Base-by-base conservation (phyloP, 2,329 filamentous ascomycete species). In the Trichoderma sp. region DNA sequence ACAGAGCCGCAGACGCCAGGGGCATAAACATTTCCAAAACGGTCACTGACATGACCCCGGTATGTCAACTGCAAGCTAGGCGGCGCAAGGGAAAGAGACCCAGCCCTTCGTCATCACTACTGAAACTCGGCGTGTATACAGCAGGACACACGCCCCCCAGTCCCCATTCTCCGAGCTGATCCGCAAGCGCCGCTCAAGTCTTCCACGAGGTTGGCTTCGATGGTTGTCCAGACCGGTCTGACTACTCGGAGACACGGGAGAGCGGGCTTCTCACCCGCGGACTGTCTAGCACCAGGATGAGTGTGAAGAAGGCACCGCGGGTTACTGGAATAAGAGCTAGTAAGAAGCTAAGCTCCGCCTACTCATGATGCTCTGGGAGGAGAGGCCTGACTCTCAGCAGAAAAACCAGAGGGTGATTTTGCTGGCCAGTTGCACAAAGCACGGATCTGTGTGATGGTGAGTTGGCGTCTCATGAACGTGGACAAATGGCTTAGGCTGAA, bases 231-330 rank as follows among this genome's bases (percentile, higher is more conserved):
- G 47, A 63, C 58, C 51, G 26, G 50, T 57, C 59, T 66, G 64
- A 47, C 64, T 62, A 41, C 15, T 47, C 58, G 58, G 59, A 63
- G 51, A 66, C 50, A 44, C 64, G 64, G 64, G 64, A 39, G 34
- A 63, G 50, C 64, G 51, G 64, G 59, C 34, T 57, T 47, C 34
- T 52, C 50, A 50, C 45, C 59, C 59, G 44, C 41, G 41, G 39
- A 55, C 30, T 60, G 56, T 61, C 63, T 65, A 12, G 45, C 50
- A 63, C 54, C 44, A 58, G 44, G 54, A 50, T 17, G 39, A 30
- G 44, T 30, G 30, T 39, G 3, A 45, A 12, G 54, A 39, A 24
- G 39, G 17, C 58, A 51, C 58, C 43, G 54, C 59, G 59, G 48
- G 17, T 39, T 24, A 54, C 59, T 52, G 34, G 14, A 62, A 45